Percentiles rank a stretch among this genome's conserved stretches.
phyloP scores from a whole-genome alignment of 768 basidiomycete species.

The Gyrodon lividus region DNA sequence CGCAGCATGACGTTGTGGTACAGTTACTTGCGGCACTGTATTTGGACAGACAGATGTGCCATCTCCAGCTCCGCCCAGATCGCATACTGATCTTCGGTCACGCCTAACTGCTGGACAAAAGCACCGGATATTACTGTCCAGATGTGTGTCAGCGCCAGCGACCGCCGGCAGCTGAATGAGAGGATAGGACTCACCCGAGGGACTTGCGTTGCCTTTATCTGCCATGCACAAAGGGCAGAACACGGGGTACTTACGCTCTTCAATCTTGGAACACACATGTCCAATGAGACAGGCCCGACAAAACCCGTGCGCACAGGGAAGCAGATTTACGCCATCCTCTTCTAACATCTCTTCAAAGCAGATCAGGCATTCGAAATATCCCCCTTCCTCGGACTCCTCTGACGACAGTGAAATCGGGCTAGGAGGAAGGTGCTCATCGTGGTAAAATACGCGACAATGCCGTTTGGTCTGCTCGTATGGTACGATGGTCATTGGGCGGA shows the following conservation, averaged over 20 bases:
- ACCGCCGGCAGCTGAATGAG: background rate
- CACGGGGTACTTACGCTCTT: constrained; percentile 54
- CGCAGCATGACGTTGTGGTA: background rate
- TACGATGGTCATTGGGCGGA: background rate
- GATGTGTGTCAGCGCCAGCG: background rate
- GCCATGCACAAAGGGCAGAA: constrained; percentile 56
- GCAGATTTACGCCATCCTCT: constrained; percentile 39
- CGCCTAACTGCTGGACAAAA: constrained; percentile 38
- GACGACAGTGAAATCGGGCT: constrained; percentile 2
- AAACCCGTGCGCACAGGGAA: constrained; percentile 48
- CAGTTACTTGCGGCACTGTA: constrained; percentile 52
- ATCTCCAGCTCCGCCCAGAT: constrained; percentile 48
- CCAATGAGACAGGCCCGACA: constrained; percentile 51
- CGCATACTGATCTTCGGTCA: constrained; percentile 41
- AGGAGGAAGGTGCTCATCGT: constrained; percentile 9
- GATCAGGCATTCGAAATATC: constrained; percentile 48
- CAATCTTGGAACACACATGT: constrained; percentile 46
- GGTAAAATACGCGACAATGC: constrained; percentile 27
- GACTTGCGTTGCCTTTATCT: constrained; percentile 27
- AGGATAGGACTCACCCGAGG: constrained; percentile 32
- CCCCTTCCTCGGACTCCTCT: constrained; percentile 7
- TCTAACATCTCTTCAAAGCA: constrained; percentile 50
- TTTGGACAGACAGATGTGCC: constrained; percentile 37
- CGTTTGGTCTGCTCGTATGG: constrained; percentile 24
- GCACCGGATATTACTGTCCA: constrained; percentile 38